These are phyloP conservation scores for Pyrus bretschneideri DNA, from an alignment of 306 rosid genomes.

Conservation along the genomic window DNA sequence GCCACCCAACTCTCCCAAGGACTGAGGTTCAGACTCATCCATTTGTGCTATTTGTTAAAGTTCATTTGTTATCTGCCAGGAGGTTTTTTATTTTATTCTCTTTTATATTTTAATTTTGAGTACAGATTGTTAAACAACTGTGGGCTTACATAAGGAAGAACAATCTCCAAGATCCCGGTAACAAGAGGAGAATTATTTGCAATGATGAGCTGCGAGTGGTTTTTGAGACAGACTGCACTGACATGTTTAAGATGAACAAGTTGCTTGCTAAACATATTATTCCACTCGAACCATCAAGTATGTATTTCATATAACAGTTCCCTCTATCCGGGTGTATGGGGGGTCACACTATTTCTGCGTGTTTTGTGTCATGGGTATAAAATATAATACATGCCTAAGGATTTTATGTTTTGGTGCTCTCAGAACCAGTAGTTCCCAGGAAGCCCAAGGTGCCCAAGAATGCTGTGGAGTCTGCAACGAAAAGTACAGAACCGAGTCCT, in stretches of 20 bases:
- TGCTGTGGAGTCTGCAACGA: slow-evolving; percentile 39
- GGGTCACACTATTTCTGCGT: neutral
- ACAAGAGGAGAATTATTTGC: slow-evolving; percentile 58
- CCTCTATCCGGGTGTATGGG: neutral
- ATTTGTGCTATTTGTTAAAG: neutral
- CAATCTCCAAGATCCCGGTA: slow-evolving; percentile 56
- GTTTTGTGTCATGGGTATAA: neutral
- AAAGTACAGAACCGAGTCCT: slow-evolving; percentile 40
- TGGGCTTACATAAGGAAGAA: slow-evolving; percentile 59
- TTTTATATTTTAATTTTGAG: slow-evolving; percentile 1
- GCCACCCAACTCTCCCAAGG: slow-evolving; percentile 70
- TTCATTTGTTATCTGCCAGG: neutral
- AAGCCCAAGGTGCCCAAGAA: slow-evolving; percentile 55
- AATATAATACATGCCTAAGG: slow-evolving; percentile 15
- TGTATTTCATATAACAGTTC: slow-evolving; percentile 21
- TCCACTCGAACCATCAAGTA: slow-evolving; percentile 57
- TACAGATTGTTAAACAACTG: slow-evolving; percentile 59
- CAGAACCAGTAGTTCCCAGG: slow-evolving; percentile 62
- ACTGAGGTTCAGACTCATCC: slow-evolving; percentile 49
- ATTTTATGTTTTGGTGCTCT: slow-evolving; percentile 31
- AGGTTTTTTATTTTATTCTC: slow-evolving; percentile 9
- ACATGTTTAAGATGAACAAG: slow-evolving; percentile 67
- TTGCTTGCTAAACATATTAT: slow-evolving; percentile 56
- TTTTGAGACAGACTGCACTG: slow-evolving; percentile 61
- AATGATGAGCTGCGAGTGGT: slow-evolving; percentile 54